Base-by-base conservation (phyloP, 331 rosid species). In the Cydonia oblonga region DNA sequence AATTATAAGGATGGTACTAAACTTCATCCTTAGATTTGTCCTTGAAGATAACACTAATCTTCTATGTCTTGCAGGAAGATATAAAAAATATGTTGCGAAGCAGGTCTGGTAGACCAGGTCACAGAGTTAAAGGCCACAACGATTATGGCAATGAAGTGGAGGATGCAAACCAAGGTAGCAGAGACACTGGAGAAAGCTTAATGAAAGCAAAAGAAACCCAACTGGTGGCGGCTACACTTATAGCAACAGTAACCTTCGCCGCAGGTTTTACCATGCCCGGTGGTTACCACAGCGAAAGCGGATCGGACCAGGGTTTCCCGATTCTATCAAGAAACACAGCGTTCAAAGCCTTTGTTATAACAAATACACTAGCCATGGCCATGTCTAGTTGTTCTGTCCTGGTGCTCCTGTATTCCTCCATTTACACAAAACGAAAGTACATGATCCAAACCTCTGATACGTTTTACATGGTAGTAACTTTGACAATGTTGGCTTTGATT, bases 241-340 rank as follows among this genome's bases (percentile, higher is more conserved):
- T 75, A 15, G 64, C 62, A 32, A 75, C 61, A 0, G 72, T 75
- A n/a, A 56, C 78, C 1, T 35, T 75, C 18, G 7, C 72, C 1
- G 72, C 72, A 5, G 58, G 49, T 9, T 24, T 75, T 13, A 75
- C 49, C 9, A 23, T 75, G 72, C 73, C 78, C 0, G 68, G 73
- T 9, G 73, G 68, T 28, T 75, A 56, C 58, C 15, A 16, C 5
- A 25, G 59, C 28, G 23, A 24, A 14, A 2, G 25, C 0, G 60
- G 59, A 7, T 23, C 5, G 2, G 7, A 16, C 22, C 73, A 10
- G 3, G 78, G 67, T 3, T 4, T 11, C 6, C 60, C 57, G 6
- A 9, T 52, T 52, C 57, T 52, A 3, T 2, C 20, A 52, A 52
- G 20, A 0, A 38, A 15, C 7, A 0, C 22, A 4, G 66, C 67